Evolutionary conservation across 768 basidiomycete genomes (phyloP).

Genomic region (Calocybe cyanea): DNA sequence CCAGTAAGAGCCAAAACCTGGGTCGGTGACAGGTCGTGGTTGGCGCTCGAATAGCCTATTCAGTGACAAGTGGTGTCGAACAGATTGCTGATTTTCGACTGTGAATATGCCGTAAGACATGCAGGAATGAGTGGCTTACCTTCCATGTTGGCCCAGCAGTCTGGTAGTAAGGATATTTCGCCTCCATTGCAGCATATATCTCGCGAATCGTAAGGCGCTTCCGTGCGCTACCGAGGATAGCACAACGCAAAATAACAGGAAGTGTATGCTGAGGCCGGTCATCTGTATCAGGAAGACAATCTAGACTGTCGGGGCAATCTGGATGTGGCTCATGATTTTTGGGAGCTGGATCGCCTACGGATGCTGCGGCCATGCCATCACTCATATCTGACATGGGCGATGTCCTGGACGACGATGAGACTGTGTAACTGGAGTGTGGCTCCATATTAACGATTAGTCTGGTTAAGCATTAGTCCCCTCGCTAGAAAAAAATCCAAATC

Average conservation of each 20-base stretch:
- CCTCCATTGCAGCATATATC: slow-evolving; percentile 85
- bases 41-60: slow-evolving; percentile 82
- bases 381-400: slow-evolving; percentile 31
- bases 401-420: slow-evolving; percentile 24
- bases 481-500: slow-evolving; percentile 14
- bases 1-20: slow-evolving; percentile 87
- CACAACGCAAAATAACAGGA: slow-evolving; percentile 80
- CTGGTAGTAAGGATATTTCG: slow-evolving; percentile 78
- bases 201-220: slow-evolving; percentile 79
- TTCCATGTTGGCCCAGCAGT: slow-evolving; percentile 85
- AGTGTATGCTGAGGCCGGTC: slow-evolving; percentile 81
- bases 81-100: slow-evolving; percentile 62
- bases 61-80: slow-evolving; percentile 78
- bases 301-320: slow-evolving; percentile 74
- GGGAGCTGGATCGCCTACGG: slow-evolving; percentile 15
- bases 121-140: slow-evolving; percentile 38
- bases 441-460: slow-evolving; percentile 26
- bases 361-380: slow-evolving; percentile 25
- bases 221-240: slow-evolving; percentile 73
- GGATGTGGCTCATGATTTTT: slow-evolving; percentile 56
- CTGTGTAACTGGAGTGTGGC: slow-evolving; percentile 25
- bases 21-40: slow-evolving; percentile 78
- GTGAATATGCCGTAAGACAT: no score
- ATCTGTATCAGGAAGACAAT: slow-evolving; percentile 75
- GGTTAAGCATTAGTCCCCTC: slow-evolving; percentile 10